A percentile compares a stretch with the other conserved stretches of the same genome.
Conservation (phyloP, 345 rosid species). For the Eucalyptus polybractea region DNA sequence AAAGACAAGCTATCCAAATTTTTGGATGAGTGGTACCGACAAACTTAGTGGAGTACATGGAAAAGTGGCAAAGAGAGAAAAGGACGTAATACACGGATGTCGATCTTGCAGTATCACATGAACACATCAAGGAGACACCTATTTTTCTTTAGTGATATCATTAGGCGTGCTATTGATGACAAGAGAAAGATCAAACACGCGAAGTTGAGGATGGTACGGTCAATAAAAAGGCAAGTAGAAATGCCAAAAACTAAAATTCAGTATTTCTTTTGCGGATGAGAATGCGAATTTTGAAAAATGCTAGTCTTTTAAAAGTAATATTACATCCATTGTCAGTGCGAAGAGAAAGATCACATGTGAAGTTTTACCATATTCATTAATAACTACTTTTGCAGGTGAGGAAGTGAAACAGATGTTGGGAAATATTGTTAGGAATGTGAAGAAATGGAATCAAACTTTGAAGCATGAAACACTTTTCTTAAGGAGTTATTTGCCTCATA, state of each 20-base stretch:
- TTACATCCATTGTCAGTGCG: not conserved
- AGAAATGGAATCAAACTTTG: too few species aligned
- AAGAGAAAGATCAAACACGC: not conserved
- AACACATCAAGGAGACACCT: not conserved
- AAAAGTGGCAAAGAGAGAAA: not conserved
- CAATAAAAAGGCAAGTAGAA: not conserved
- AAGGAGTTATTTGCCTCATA: too few species aligned
- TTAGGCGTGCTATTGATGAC: rapidly evolving
- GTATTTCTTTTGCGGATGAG: not conserved
- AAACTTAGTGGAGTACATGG: not conserved
- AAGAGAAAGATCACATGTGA: too few species aligned
- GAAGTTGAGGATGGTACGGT: not conserved
- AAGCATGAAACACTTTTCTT: too few species aligned
- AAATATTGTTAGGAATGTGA: too few species aligned
- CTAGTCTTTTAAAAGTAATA: too few species aligned
- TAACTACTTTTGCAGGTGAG: too few species aligned
- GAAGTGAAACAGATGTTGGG: too few species aligned
- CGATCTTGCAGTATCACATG: not conserved
- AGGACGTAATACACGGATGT: not conserved
- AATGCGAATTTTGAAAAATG: not conserved
- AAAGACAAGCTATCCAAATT: not conserved
- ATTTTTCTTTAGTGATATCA: not conserved
- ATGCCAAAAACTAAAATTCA: not conserved
- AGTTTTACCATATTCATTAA: too few species aligned
- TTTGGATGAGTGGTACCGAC: not conserved